These are phyloP conservation scores for Globisporangium barbulae DNA, from an alignment of 352 stramenopile genomes.

Conservation along the genomic window DNA sequence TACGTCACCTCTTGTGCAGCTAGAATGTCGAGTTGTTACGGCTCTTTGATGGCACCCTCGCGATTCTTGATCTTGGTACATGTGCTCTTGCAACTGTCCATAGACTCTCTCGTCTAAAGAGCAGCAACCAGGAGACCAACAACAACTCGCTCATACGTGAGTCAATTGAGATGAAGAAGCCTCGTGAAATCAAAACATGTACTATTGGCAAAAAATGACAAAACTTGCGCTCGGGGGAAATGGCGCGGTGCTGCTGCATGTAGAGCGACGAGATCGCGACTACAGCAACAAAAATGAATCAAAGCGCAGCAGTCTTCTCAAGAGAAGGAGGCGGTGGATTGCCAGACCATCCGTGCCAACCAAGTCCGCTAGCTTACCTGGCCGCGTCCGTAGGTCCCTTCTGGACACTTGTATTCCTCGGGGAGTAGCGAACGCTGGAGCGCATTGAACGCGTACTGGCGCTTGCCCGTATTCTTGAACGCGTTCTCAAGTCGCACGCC, in stretches of 20 bases:
- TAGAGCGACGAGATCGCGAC: too few species aligned
- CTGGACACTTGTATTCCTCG: conserved; percentile 74
- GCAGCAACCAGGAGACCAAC: background rate
- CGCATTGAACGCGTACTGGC: conserved; percentile 71
- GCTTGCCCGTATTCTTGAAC: conserved; percentile 77
- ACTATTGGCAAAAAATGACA: background rate
- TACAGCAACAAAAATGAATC: background rate
- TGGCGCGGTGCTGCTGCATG: too few species aligned
- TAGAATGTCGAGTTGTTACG: too few species aligned
- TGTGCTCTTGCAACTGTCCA: too few species aligned
- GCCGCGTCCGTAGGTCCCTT: conserved; percentile 77
- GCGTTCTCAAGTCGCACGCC: conserved; percentile 66
- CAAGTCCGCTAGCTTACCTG: conserved; percentile 50
- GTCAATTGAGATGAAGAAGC: background rate
- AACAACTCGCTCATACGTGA: background rate
- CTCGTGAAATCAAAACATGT: background rate
- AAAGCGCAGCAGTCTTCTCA: conserved; percentile 5
- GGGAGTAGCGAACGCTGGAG: conserved; percentile 74
- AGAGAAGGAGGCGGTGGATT: background rate
- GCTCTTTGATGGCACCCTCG: too few species aligned
- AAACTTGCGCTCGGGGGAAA: background rate
- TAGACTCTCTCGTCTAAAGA: too few species aligned
- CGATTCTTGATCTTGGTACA: too few species aligned
- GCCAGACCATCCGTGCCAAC: background rate
- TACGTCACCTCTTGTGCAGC: too few species aligned